Evolutionary conservation across 2,329 filamentous ascomycete species (phyloP).

Genomic region (Monilinia polystroma): DNA sequence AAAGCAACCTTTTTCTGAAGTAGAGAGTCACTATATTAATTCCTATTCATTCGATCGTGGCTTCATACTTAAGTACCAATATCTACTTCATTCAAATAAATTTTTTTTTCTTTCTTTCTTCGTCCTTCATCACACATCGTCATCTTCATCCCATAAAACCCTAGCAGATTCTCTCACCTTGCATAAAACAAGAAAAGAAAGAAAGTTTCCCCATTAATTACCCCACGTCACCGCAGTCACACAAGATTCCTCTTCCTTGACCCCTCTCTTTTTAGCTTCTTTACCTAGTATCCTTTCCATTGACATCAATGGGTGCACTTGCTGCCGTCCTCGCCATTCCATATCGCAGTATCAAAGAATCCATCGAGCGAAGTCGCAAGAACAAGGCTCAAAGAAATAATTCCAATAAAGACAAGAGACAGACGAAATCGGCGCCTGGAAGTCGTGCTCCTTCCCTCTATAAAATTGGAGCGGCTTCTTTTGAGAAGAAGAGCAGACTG

Average conservation of each 20-base stretch:
- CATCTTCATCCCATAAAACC: too few species aligned
- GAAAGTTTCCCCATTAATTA: conserved; percentile 9
- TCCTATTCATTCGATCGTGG: neutral
- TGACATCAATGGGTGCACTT: conserved; percentile 31
- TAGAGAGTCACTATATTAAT: neutral
- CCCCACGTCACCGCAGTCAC: conserved; percentile 21
- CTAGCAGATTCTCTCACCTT: neutral
- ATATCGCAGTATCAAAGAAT: conserved; percentile 25
- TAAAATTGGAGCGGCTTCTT: neutral
- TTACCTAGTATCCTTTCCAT: neutral
- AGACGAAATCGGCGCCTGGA: conserved; percentile 2
- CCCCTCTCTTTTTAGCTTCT: neutral
- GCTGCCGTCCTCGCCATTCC: conserved; percentile 26
- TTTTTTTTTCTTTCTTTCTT: neutral
- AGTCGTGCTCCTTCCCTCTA: conserved; percentile 1
- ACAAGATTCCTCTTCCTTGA: conserved; percentile 2
- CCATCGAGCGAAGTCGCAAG: conserved; percentile 5
- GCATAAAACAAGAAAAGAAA: conserved; percentile 9
- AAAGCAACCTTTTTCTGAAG: neutral
- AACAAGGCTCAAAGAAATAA: neutral
- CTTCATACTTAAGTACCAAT: too few species aligned
- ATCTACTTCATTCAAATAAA: too few species aligned
- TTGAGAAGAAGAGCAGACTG: neutral
- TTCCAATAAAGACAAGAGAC: neutral
- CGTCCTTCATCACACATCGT: too few species aligned